phyloP scores from a whole-genome alignment of 345 rosid genomes.

The Viola odorata region DNA sequence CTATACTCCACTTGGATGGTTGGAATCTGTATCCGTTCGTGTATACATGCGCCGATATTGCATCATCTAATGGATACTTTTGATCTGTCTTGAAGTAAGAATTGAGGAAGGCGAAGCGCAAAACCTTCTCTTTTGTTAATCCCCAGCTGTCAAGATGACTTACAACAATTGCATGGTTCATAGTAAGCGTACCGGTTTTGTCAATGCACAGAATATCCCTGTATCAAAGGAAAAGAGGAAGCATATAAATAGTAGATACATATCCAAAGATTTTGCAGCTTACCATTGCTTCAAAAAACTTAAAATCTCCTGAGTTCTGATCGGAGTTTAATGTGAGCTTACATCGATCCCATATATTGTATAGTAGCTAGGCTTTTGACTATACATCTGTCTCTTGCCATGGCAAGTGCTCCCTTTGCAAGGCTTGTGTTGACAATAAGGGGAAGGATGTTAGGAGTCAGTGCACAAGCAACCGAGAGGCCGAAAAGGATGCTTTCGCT shows the following conservation, averaged over 20 bases:
- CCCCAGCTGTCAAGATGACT: constrained; percentile 57
- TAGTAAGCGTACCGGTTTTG: constrained; percentile 73
- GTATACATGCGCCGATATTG: constrained; percentile 58
- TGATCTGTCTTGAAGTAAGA: constrained; percentile 74
- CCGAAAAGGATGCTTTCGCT: constrained; percentile 56
- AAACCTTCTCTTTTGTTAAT: constrained; percentile 39
- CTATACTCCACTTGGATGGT: constrained; percentile 56
- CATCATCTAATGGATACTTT: constrained; percentile 72
- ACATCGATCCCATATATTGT: constrained; percentile 75
- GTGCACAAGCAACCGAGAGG: constrained; percentile 61
- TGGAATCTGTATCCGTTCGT: constrained; percentile 58
- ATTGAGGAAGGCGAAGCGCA: constrained; percentile 55
- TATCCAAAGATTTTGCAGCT: too few species aligned
- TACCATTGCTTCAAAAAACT: too few species aligned
- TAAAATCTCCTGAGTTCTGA: too few species aligned
- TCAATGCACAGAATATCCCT: constrained; percentile 76
- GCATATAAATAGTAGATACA: background rate
- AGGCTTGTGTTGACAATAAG: constrained; percentile 63
- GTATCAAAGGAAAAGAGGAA: background rate
- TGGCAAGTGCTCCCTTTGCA: constrained; percentile 69
- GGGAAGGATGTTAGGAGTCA: constrained; percentile 80
- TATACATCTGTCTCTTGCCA: constrained; percentile 72
- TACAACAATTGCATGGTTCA: constrained; percentile 53
- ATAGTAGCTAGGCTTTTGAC: constrained; percentile 61
- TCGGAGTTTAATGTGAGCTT: constrained; percentile 14